Percentiles rank a stretch among this genome's conserved stretches.
Evolutionary conservation across 306 rosid genomes (phyloP).

Genomic region (Rosa multiflora): DNA sequence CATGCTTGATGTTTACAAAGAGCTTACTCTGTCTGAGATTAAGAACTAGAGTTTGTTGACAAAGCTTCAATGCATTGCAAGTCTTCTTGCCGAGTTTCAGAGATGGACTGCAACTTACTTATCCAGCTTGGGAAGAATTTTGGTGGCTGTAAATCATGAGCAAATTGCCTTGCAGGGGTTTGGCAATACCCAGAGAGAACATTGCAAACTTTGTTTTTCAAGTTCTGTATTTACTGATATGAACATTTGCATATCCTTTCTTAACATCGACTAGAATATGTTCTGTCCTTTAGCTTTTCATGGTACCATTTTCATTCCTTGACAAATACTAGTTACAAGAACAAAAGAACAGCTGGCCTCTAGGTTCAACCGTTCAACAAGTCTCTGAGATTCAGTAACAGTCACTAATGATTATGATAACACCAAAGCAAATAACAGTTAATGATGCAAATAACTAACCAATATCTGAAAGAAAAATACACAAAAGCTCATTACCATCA

Average conservation of each 20-base stretch:
- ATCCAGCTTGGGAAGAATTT: background rate
- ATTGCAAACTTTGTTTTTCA: background rate
- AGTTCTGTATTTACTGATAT: background rate
- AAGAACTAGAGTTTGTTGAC: slow-evolving; percentile 31
- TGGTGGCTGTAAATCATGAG: background rate
- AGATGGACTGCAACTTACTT: background rate
- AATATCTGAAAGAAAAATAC: background rate
- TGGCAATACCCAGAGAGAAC: background rate
- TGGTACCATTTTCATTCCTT: background rate
- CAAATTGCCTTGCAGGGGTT: background rate
- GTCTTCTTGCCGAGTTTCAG: background rate
- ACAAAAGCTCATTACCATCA: background rate
- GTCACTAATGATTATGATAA: background rate
- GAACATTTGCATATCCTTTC: background rate
- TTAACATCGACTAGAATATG: background rate
- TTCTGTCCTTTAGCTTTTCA: background rate
- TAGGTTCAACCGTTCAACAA: background rate
- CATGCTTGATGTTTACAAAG: slow-evolving; percentile 62
- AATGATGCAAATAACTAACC: too few relatives aligned
- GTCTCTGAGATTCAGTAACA: background rate
- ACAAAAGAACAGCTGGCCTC: background rate
- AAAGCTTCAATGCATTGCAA: slow-evolving; percentile 11
- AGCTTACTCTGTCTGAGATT: slow-evolving; percentile 50
- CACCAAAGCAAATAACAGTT: background rate
- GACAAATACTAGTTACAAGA: background rate